phyloP scores from a whole-genome alignment of 1,284 basidiomycete species.

The Fomitopsis betulina region DNA sequence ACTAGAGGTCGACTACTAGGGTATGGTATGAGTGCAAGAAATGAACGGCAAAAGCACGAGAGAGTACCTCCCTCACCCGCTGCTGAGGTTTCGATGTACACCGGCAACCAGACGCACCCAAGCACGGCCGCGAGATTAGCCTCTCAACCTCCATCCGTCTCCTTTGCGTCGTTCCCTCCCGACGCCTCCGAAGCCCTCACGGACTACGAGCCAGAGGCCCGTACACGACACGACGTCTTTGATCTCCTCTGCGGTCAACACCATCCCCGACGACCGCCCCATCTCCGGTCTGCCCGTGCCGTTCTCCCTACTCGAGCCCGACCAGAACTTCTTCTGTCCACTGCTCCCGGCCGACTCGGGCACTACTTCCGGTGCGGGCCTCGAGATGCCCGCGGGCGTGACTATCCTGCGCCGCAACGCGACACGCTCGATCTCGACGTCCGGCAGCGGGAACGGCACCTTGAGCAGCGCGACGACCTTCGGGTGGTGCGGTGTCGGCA shows the following conservation, averaged over 20 bases:
- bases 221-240: conserved; percentile 91
- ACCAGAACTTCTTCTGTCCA: conserved; percentile 7
- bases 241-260: conserved; percentile 86
- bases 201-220: conserved; percentile 87
- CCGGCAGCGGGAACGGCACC: conserved; percentile 81
- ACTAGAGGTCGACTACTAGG: background rate
- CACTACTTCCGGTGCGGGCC: conserved; percentile 24
- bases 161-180: conserved; percentile 76
- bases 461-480: conserved; percentile 91
- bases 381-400: conserved; percentile 38
- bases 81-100: background rate
- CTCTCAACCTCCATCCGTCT: conserved; percentile 70
- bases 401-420: conserved; percentile 46
- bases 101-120: background rate
- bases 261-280: conserved; percentile 37
- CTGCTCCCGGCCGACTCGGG: conserved; percentile 3
- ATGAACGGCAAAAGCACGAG: background rate
- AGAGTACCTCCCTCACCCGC: background rate
- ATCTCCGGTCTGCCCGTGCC: conserved; percentile 14
- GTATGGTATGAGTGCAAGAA: conserved; percentile 1
- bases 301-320: conserved; percentile 9
- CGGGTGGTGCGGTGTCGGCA: conserved; percentile 94
- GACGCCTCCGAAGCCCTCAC: conserved; percentile 90
- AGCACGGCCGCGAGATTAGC: conserved; percentile 17
- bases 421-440: conserved; percentile 64